A percentile compares a stretch with the other conserved stretches of the same genome.
Evolutionary conservation across 345 rosid genomes (phyloP).

Genomic region (Acer saccharum): DNA sequence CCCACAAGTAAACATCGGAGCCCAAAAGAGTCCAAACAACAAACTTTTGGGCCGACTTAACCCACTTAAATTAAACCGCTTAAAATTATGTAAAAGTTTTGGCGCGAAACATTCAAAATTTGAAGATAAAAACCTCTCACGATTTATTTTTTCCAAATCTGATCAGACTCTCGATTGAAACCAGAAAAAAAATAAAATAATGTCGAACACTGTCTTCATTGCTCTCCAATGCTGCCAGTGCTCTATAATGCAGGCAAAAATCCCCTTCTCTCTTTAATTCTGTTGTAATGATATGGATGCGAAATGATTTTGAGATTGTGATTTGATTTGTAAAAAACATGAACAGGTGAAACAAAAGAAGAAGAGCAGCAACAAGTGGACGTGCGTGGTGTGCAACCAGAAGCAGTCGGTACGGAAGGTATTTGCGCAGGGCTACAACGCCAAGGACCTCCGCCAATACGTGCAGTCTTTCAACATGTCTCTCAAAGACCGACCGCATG

Average conservation of each 20-base stretch:
- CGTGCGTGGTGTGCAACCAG: slow-evolving; percentile 82
- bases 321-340: neutral
- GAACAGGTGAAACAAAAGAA: slow-evolving; percentile 83
- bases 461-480: slow-evolving; percentile 86
- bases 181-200: slow-evolving; percentile 3
- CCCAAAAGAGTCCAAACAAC: neutral
- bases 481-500: slow-evolving; percentile 23
- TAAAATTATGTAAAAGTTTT: neutral
- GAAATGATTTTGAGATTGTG: neutral
- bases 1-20: neutral
- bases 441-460: slow-evolving; percentile 73
- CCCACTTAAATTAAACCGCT: neutral
- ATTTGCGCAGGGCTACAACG: slow-evolving; percentile 64
- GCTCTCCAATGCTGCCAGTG: slow-evolving; percentile 87
- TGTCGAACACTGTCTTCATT: slow-evolving; percentile 48
- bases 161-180: neutral
- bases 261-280: neutral
- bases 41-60: neutral
- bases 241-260: slow-evolving; percentile 78
- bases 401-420: slow-evolving; percentile 72
- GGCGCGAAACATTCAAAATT: slow-evolving; percentile 4
- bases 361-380: slow-evolving; percentile 80
- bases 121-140: neutral
- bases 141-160: neutral
- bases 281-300: too few species aligned